A percentile compares a stretch with the other conserved stretches of the same genome.
These are phyloP conservation scores for Gossypium rotundifolium DNA, from an alignment of 345 rosid genomes.

Conservation along the genomic window DNA sequence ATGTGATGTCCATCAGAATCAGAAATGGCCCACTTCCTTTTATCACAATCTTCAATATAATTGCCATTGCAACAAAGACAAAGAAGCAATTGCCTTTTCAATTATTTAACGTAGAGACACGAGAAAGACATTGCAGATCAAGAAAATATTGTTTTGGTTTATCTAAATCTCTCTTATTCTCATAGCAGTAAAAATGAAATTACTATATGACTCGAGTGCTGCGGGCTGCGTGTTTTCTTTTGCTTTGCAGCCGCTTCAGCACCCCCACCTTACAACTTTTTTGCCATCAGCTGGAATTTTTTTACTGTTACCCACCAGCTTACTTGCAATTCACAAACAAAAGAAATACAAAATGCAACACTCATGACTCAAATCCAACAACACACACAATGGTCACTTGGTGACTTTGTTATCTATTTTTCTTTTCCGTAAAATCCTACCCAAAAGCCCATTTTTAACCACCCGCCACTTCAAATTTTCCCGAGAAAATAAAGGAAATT, in stretches of 20 bases:
- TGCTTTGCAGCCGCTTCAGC: conserved; percentile 68
- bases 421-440: conserved; percentile 2
- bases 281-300: not conserved
- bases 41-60: too few relatives aligned
- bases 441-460: not conserved
- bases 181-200: conserved; percentile 18
- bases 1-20: too few relatives aligned
- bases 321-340: not conserved
- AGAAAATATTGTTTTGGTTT: too few relatives aligned
- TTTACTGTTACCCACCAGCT: conserved; percentile 18
- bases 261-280: not conserved
- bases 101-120: too few relatives aligned
- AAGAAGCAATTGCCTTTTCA: too few relatives aligned
- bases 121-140: too few relatives aligned
- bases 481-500: conserved; percentile 42
- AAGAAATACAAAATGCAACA: not conserved
- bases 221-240: conserved; percentile 56
- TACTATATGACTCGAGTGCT: conserved; percentile 31
- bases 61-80: too few relatives aligned
- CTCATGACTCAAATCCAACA: not conserved
- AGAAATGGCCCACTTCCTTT: too few relatives aligned
- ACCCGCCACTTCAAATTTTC: conserved; percentile 32
- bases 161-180: too few relatives aligned
- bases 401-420: conserved; percentile 8
- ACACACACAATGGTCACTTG: not conserved